Evolutionary conservation across 2,329 filamentous ascomycete species (phyloP), one percentile per base, ranked within the genome.

Genomic region (Thielaviopsis musarum): DNA sequence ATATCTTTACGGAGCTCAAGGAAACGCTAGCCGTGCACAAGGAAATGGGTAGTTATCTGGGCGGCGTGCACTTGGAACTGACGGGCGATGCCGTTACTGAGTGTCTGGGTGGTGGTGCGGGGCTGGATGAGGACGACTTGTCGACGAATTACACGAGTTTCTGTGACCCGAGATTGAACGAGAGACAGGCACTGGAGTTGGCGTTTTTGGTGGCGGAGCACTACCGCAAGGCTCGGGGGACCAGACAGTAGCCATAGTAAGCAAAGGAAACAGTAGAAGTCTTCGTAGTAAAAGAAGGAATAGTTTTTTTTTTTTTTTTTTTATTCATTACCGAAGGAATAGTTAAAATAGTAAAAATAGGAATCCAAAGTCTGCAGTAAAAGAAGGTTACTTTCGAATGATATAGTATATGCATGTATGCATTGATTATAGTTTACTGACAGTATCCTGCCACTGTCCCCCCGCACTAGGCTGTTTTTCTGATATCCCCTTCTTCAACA

Each of bases 11-110:
- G 1, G 93, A 98, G 75, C 78, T 98, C 52, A 82, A 84, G 62
- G 83, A 89, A 66, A 91, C 91, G 0, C 77, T 97, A 56, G 77
- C 80, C 64, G 90, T 97, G 56, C 93, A 98, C 71, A 85, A 86
- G 66, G 79, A 88, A 63, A 79, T 89, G 64, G 84, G 84, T 22
- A 94, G 87, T 63, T 93, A 91, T 73, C 79, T 98, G 0, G 93
- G 93, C 45, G 93, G 93, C 57, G 87, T 97, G 67, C 93, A 98
- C 72, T 79, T 98, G 7, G 93, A 98, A 72, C 77, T 98, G 54
- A 98, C 93, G 0, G 93, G 91, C 6, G 93, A 98, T 67, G 88
- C 90, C 7, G 93, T 98, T 10, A 98, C 93, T 0, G 93, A 98
- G 74, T 98, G 93, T 67, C 81, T 95, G 0, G 90, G 93, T 60